Evolutionary conservation across 305 asterid genomes (phyloP).

Genomic region (Solanum hybrid): DNA sequence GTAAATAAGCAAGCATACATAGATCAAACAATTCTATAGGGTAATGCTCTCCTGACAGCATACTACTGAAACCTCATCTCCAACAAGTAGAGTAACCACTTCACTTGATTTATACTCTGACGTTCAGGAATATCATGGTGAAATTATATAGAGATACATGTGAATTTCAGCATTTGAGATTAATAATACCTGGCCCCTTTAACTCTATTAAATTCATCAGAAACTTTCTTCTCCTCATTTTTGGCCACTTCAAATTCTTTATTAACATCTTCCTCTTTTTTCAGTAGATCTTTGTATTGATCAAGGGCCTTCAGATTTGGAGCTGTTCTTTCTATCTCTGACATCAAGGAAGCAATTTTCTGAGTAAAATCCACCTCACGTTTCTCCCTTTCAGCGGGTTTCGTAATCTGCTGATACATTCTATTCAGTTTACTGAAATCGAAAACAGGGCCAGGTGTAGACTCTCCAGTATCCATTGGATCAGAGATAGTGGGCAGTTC

Average conservation of each 20-base stretch:
- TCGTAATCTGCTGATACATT: conserved; percentile 64
- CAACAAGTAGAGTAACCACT: not conserved
- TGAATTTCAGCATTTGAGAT: not conserved
- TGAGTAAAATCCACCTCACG: conserved; percentile 76
- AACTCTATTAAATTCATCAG: conserved; percentile 60
- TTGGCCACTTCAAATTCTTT: conserved; percentile 89
- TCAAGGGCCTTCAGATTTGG: conserved; percentile 98
- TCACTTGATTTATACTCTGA: not conserved
- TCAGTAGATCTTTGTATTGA: conserved; percentile 76
- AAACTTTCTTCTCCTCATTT: conserved; percentile 70
- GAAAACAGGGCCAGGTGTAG: conserved; percentile 45
- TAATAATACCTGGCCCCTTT: conserved; percentile 53
- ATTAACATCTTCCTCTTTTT: conserved; percentile 70
- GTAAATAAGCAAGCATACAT: not conserved
- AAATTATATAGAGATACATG: not conserved
- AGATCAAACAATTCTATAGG: not conserved
- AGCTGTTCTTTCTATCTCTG: conserved; percentile 89
- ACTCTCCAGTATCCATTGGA: conserved; percentile 67
- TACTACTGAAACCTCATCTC: not conserved
- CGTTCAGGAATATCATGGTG: not conserved
- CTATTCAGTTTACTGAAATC: conserved; percentile 71
- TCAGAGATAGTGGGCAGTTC: conserved; percentile 66
- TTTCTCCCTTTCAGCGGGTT: conserved; percentile 77
- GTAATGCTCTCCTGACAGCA: not conserved
- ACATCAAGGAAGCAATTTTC: conserved; percentile 50